Evolutionary conservation across 805 yeast genomes (phyloP).

Genomic region (Sugiyamaella boreocaroliniensis): DNA sequence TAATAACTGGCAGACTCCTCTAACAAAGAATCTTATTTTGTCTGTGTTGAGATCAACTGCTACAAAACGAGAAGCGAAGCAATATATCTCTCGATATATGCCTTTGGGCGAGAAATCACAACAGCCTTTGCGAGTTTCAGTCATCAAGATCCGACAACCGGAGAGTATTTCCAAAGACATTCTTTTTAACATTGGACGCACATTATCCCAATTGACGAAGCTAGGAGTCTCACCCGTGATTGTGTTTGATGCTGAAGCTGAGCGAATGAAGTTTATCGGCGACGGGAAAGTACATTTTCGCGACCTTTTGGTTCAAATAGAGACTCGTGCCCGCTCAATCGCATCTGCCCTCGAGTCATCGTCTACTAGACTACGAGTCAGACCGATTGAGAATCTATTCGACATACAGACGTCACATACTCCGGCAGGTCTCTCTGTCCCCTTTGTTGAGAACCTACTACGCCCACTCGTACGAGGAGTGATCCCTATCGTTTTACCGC

Average conservation of each 20-base stretch:
- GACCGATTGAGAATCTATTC: constrained; percentile 35
- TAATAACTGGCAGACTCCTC: background rate
- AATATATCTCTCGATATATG: constrained; percentile 65
- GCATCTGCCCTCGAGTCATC: constrained; percentile 18
- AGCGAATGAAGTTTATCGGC: constrained; percentile 22
- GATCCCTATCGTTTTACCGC: constrained; percentile 53
- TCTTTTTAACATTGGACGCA: constrained; percentile 42
- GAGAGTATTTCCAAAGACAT: constrained; percentile 15
- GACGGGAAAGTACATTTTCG: constrained; percentile 19
- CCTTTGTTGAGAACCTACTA: constrained; percentile 35
- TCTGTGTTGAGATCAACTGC: constrained; percentile 86
- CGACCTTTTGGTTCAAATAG: constrained; percentile 24
- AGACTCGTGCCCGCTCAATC: constrained; percentile 16
- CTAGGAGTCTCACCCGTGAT: constrained; percentile 73
- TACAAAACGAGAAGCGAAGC: constrained; percentile 85
- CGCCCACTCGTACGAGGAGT: constrained; percentile 39
- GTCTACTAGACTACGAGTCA: constrained; percentile 10
- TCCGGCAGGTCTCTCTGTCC: constrained; percentile 17
- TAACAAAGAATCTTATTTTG: constrained; percentile 45
- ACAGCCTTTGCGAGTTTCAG: constrained; percentile 40
- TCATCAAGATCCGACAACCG: constrained; percentile 44
- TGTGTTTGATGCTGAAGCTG: constrained; percentile 43
- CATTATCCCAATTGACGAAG: constrained; percentile 47
- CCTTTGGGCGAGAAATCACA: constrained; percentile 29
- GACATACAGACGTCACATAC: constrained; percentile 23